phyloP scores from a whole-genome alignment of 306 rosid genomes.

The Trifolium pratense region DNA sequence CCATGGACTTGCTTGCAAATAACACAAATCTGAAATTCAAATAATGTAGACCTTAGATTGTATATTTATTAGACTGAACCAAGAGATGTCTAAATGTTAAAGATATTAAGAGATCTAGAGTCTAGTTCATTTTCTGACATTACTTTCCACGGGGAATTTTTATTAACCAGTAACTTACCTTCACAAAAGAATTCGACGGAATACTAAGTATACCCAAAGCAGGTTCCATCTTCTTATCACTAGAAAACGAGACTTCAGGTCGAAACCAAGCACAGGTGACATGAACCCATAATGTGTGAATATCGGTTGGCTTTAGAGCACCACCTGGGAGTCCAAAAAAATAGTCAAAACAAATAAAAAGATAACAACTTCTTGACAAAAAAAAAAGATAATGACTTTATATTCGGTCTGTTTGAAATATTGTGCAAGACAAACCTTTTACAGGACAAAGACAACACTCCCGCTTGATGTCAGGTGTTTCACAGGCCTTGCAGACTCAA shows the following conservation, averaged over 20 bases:
- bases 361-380: constrained; percentile 13
- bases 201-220: constrained; percentile 97
- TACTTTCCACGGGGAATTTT: constrained; percentile 15
- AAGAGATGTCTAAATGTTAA: constrained; percentile 31
- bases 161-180: constrained; percentile 57
- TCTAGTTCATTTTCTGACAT: constrained; percentile 34
- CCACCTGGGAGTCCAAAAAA: constrained; percentile 78
- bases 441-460: constrained; percentile 99
- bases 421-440: constrained; percentile 63
- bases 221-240: constrained; percentile 98
- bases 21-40: constrained; percentile 88
- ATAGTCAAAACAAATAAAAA: constrained; percentile 32
- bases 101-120: constrained; percentile 32
- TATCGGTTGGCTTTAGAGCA: constrained; percentile 96
- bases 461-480: constrained; percentile 81
- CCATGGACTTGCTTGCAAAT: constrained; percentile 98
- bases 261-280: constrained; percentile 99
- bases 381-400: background rate
- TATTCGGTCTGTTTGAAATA: constrained; percentile 31
- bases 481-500: constrained; percentile 99
- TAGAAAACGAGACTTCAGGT: constrained; percentile 96
- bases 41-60: constrained; percentile 37
- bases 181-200: constrained; percentile 98
- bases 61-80: constrained; percentile 34
- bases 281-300: constrained; percentile 94